phyloP scores from a whole-genome alignment of 495 filamentous ascomycete species.

The Saxispiralis lemnorum region DNA sequence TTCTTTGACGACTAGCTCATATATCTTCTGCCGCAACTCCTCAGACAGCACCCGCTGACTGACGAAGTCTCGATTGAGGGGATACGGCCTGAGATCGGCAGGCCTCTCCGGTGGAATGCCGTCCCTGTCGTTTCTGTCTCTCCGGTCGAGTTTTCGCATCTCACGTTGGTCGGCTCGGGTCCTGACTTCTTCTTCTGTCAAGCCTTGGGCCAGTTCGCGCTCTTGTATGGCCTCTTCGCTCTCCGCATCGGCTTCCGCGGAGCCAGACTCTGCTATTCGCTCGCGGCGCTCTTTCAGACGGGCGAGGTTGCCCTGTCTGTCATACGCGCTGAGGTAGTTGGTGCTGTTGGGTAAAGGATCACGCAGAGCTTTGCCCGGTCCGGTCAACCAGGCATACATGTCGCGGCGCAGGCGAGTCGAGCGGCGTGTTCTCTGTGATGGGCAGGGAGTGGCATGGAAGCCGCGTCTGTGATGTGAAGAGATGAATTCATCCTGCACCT shows the following conservation, averaged over 20 bases:
- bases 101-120: slow-evolving; percentile 23
- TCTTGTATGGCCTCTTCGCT: slow-evolving; percentile 10
- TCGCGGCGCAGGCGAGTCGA: slow-evolving; percentile 13
- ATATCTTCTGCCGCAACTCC: slow-evolving; percentile 57
- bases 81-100: slow-evolving; percentile 45
- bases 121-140: slow-evolving; percentile 13
- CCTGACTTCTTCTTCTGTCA: slow-evolving; percentile 5
- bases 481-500: background rate
- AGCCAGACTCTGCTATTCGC: background rate
- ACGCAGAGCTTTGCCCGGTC: slow-evolving; percentile 37
- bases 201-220: slow-evolving; percentile 12
- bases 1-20: slow-evolving; percentile 40
- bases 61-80: slow-evolving; percentile 51
- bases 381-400: slow-evolving; percentile 54
- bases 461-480: background rate
- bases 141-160: slow-evolving; percentile 9
- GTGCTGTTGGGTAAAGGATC: slow-evolving; percentile 39
- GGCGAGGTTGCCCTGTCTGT: slow-evolving; percentile 25
- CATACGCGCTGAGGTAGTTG: slow-evolving; percentile 45
- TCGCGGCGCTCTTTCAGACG: slow-evolving; percentile 1
- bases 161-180: background rate
- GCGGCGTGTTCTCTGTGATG: background rate
- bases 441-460: slow-evolving; percentile 6
- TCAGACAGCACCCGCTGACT: slow-evolving; percentile 64
- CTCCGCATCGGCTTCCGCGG: slow-evolving; percentile 4